Base-by-base conservation (phyloP, 352 stramenopile species). In the Saprolegnia parasitica region DNA sequence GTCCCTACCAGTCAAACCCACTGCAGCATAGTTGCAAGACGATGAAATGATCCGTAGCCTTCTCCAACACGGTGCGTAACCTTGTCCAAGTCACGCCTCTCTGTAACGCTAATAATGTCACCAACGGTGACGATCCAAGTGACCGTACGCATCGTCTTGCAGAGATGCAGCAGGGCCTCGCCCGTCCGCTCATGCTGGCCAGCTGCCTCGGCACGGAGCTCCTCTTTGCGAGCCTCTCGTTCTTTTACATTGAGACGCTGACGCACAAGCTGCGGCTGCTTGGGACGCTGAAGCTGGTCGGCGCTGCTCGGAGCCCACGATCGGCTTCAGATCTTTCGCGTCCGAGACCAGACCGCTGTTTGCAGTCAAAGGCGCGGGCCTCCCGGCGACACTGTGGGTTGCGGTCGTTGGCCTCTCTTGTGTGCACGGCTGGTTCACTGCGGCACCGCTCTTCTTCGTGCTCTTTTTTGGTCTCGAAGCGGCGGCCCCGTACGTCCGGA, bases 171-270 rank as follows among this genome's bases (percentile, higher is more conserved):
- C n/a, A n/a, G n/a, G 63, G 45, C 24, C 46, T 52, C 13, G 54
- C 32, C 2, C 63, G 45, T 13, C 6, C 49, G n/a, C 37, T 61
- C 74, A 89, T 91, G 81, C 89, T 94, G 64, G 76, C 89, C 40
- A 94, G 91, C 75, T 92, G 84, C 61, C 77, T 83, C 50, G 71
- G 54, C 5, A 60, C 91, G 10, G 83, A 94, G 75, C 78, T 94
- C 56, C 52, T 90, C 8, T 84, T 85, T 35, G 83, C 84, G 5
- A 35, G 90, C 8, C 85, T 94, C 24, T 91, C 84, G 67, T 92
- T 94, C 74, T 89, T 94, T 66, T 92, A 92, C 72, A 91, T 94
- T 72, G 86, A 94, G 71, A 76, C 76, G 15, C 80, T 91, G 26
- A 76, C 90, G 65, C 86, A 94, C 75, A 79, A 78, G 40, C 77